Conservation (phyloP, 441 rosid genomes). For the Populus trichocarpa region DNA sequence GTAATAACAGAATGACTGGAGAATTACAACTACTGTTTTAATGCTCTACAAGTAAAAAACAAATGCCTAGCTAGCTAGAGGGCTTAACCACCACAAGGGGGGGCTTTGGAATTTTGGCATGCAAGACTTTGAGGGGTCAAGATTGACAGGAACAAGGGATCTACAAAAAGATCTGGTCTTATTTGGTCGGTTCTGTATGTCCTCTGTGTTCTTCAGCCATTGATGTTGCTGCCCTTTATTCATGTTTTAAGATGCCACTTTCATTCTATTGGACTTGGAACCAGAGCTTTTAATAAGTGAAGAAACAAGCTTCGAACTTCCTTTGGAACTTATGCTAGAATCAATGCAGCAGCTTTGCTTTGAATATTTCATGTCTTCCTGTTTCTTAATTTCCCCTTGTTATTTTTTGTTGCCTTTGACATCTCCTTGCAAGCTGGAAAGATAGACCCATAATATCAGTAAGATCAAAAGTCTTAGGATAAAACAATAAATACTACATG, state of each 20-base stretch:
- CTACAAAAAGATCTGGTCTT: constrained; percentile 39
- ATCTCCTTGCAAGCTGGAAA: constrained; percentile 26
- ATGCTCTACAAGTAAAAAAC: neutral
- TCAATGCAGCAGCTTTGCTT: neutral
- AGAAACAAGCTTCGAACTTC: neutral
- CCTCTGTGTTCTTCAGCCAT: constrained; percentile 28
- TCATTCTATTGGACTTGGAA: constrained; percentile 2
- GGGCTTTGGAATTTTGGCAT: constrained; percentile 28
- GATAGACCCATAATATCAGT: neutral
- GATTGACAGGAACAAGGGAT: constrained; percentile 33
- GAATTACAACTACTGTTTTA: neutral
- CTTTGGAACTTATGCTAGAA: constrained; percentile 9
- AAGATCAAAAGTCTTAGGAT: neutral
- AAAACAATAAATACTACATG: neutral
- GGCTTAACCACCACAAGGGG: constrained; percentile 5
- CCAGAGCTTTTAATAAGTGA: constrained; percentile 1
- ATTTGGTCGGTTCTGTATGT: constrained; percentile 36
- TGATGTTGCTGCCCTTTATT: constrained; percentile 40
- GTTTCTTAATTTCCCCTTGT: neutral
- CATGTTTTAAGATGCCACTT: constrained; percentile 26
- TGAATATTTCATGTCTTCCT: neutral
- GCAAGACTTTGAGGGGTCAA: constrained; percentile 23
- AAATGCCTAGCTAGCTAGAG: neutral
- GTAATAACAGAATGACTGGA: constrained; percentile 28
- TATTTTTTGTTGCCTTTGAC: constrained; percentile 13